Evolutionary conservation across 768 basidiomycete genomes (phyloP).

Genomic region (Amanita rimosa): DNA sequence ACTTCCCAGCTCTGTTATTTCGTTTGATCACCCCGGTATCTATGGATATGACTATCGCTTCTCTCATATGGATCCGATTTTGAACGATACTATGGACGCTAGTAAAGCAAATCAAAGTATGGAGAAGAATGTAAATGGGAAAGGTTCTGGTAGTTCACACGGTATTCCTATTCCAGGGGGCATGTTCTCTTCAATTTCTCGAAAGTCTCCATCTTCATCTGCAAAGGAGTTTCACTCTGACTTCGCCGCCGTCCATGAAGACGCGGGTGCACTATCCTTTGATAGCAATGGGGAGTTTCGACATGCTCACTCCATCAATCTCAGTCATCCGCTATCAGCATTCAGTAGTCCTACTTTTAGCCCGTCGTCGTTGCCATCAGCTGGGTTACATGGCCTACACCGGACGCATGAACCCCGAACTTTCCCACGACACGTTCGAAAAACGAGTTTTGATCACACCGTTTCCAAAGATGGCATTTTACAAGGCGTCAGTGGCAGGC

Average conservation of each 20-base stretch:
- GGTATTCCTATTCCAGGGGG: slow-evolving; percentile 30
- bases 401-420: slow-evolving; percentile 35
- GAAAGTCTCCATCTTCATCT: slow-evolving; percentile 36
- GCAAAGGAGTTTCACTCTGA: slow-evolving; percentile 24
- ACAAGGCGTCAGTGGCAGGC: slow-evolving; percentile 49
- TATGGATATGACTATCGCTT: slow-evolving; percentile 1
- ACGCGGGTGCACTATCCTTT: slow-evolving; percentile 26
- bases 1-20: slow-evolving; percentile 42
- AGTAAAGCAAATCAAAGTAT: not conserved
- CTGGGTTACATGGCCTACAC: slow-evolving; percentile 48
- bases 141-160: slow-evolving; percentile 10
- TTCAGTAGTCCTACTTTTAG: slow-evolving; percentile 40
- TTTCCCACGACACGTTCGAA: slow-evolving; percentile 81
- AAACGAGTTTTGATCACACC: slow-evolving; percentile 94
- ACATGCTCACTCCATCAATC: slow-evolving; percentile 19
- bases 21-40: slow-evolving; percentile 35
- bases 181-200: slow-evolving; percentile 33
- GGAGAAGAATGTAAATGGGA: slow-evolving; percentile 1
- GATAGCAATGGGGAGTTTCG: slow-evolving; percentile 18
- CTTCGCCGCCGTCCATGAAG: slow-evolving; percentile 36
- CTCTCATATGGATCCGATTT: not conserved
- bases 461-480: slow-evolving; percentile 58
- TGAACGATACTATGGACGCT: not conserved
- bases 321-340: slow-evolving; percentile 26
- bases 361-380: slow-evolving; percentile 66